These are phyloP conservation scores for Scenedesmus sp. DNA, from an alignment of 163 green algal genomes.

Conservation along the genomic window DNA sequence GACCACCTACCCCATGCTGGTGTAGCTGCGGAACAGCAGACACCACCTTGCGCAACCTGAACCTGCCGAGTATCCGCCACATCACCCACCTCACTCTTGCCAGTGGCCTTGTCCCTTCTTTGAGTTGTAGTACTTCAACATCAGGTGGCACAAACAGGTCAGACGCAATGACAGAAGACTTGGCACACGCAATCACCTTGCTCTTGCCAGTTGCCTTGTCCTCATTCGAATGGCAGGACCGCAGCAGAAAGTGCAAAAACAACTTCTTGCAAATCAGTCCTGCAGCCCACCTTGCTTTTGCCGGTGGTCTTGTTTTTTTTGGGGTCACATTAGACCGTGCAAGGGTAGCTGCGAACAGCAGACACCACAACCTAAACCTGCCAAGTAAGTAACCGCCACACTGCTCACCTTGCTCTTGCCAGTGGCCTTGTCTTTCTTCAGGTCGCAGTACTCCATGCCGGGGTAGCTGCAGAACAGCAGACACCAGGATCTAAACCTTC, in stretches of 20 bases:
- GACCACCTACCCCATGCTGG: conserved; percentile 71
- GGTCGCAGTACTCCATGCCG: conserved; percentile 70
- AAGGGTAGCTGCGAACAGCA: conserved; percentile 58
- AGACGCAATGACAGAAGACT: neutral
- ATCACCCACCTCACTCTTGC: conserved; percentile 75
- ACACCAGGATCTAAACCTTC: neutral
- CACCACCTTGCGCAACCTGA: too few species aligned
- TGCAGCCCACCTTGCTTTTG: neutral
- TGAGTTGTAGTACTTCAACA: conserved; percentile 86
- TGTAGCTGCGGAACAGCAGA: conserved; percentile 44
- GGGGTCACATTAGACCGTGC: conserved; percentile 64
- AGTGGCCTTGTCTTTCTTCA: neutral
- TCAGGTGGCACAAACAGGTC: neutral
- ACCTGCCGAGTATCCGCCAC: neutral
- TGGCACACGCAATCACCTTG: conserved; percentile 64
- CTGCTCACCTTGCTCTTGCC: conserved; percentile 77
- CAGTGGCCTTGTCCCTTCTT: conserved; percentile 87
- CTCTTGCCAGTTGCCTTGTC: conserved; percentile 60
- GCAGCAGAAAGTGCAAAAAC: neutral
- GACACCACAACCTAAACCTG: too few species aligned
- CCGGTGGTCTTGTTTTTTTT: neutral
- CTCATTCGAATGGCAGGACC: too few species aligned
- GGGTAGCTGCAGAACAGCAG: conserved; percentile 53
- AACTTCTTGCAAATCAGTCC: neutral
- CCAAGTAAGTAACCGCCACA: conserved; percentile 52